Base-by-base conservation (phyloP, 495 filamentous ascomycete species). In the Aspergillus ostianus region DNA sequence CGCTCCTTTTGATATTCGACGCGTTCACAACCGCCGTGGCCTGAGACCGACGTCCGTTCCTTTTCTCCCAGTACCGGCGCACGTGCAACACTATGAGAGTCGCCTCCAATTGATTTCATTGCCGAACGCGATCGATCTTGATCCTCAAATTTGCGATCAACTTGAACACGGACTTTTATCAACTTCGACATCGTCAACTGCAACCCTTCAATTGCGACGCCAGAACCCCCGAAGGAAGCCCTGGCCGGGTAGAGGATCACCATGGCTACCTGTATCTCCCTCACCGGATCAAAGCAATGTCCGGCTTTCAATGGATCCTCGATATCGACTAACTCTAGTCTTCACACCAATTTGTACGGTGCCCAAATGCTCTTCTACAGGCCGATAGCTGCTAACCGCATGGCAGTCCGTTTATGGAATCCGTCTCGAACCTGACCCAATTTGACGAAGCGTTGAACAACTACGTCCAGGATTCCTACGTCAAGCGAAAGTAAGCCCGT, bases 291-390 rank as follows among this genome's bases (percentile, higher is more conserved):
- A 23, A 90, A 83, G 20, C 77, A 82, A 56, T 99, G 95, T 76
- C 79, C 89, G 56, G 92, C 93, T 29, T 99, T 96, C 72, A 86
- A 85, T 66, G 71, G 82, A 41, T 85, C 95, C 2, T 94, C 90
- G 4, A 84, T 99, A 46, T 93, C 92, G 32, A 93, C 87, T 47
- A 83, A 84, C 68, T 75, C 73, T 44, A 77, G 74, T 52, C 70
- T 96, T 51, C 81, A 84, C 56, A 82, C 81, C 47, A 73, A 85
- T 64, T 98, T 91, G 93, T 98, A 82, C 72, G 92, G 85, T 58
- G 58, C n/a, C 27, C 18, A 63, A 18, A 46, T 54, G 13, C 19
- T 63, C 41, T 21, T 17, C 20, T 36, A 0, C 17, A 18, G 10
- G 17, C 47, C 17, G 10, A 30, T 4, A n/a, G 36, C 60, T 60